Evolutionary conservation across 495 filamentous ascomycete genomes (phyloP).

Genomic region (Immersiella caudata): DNA sequence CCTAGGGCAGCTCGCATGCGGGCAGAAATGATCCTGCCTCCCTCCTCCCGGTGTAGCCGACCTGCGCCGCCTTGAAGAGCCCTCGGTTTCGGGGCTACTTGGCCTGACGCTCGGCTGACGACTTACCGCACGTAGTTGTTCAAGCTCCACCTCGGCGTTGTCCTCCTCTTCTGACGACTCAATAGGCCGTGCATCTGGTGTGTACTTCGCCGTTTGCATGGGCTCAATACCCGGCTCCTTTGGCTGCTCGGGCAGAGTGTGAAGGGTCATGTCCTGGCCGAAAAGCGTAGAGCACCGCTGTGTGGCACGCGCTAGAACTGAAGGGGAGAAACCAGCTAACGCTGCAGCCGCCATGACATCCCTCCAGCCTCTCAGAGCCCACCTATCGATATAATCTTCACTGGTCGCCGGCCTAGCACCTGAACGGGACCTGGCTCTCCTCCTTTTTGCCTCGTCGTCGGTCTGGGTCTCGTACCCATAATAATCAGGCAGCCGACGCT

Average conservation of each 20-base stretch:
- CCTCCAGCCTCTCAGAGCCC: constrained; percentile 72
- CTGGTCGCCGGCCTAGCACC: background rate
- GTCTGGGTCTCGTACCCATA: constrained; percentile 12
- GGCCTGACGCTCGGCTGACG: constrained; percentile 26
- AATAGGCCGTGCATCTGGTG: constrained; percentile 36
- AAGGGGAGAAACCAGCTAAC: constrained; percentile 63
- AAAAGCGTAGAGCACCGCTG: constrained; percentile 73
- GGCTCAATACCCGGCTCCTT: constrained; percentile 17
- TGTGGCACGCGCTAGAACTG: constrained; percentile 65
- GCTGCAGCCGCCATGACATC: constrained; percentile 76
- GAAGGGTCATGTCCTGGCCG: constrained; percentile 63
- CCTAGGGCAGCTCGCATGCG: constrained; percentile 22
- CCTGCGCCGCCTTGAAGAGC: background rate
- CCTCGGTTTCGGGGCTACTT: background rate
- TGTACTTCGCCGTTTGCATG: constrained; percentile 33
- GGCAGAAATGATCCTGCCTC: constrained; percentile 22
- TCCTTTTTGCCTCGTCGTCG: constrained; percentile 9
- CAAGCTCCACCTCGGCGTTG: constrained; percentile 19
- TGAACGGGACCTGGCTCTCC: background rate
- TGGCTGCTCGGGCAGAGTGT: constrained; percentile 54
- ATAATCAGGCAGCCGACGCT: constrained; percentile 28
- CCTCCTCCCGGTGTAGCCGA: constrained; percentile 8
- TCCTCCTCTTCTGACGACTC: constrained; percentile 44
- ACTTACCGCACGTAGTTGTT: constrained; percentile 25
- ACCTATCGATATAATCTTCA: constrained; percentile 31